A percentile compares a stretch with the other conserved stretches of the same genome.
These are phyloP conservation scores for Zea mays DNA, from an alignment of 176 grass and related monocot species.

Conservation along the genomic window DNA sequence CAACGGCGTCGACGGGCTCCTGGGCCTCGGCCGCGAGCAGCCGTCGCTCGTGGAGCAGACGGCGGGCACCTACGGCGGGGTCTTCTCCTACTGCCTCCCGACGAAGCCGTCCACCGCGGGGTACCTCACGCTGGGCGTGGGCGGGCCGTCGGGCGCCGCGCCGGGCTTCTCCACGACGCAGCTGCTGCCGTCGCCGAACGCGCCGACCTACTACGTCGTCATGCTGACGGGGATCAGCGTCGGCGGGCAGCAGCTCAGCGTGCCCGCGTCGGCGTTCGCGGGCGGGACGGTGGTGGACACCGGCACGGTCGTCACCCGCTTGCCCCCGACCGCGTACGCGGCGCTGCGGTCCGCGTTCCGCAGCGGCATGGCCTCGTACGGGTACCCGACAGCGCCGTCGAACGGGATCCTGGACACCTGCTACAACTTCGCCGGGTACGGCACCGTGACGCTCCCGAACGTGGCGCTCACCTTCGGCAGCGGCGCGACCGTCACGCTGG, in stretches of 20 bases:
- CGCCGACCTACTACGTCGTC: slow-evolving; percentile 70
- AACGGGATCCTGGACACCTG: slow-evolving; percentile 67
- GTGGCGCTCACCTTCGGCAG: slow-evolving; percentile 55
- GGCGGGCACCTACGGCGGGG: slow-evolving; percentile 46
- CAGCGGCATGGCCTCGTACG: slow-evolving; percentile 39
- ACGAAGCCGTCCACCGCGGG: slow-evolving; percentile 49
- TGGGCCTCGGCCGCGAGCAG: slow-evolving; percentile 61
- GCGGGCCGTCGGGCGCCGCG: background rate
- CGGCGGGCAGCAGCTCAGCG: slow-evolving; percentile 45
- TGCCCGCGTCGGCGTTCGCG: slow-evolving; percentile 50
- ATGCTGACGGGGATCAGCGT: slow-evolving; percentile 65
- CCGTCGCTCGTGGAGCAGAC: slow-evolving; percentile 68
- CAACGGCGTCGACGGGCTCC: slow-evolving; percentile 54
- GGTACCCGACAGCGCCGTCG: slow-evolving; percentile 46
- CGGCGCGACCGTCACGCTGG: slow-evolving; percentile 39
- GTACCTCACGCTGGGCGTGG: slow-evolving; percentile 75
- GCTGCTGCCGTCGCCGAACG: slow-evolving; percentile 43
- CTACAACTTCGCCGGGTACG: slow-evolving; percentile 64
- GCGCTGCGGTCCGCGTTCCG: slow-evolving; percentile 71
- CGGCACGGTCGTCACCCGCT: slow-evolving; percentile 78
- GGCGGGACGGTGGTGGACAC: slow-evolving; percentile 77
- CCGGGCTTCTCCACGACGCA: slow-evolving; percentile 54
- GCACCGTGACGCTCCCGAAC: slow-evolving; percentile 49
- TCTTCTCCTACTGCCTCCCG: slow-evolving; percentile 91
- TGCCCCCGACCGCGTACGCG: slow-evolving; percentile 69